Conservation (phyloP, 2,329 filamentous ascomycete species). For the Colletotrichum scovillei region DNA sequence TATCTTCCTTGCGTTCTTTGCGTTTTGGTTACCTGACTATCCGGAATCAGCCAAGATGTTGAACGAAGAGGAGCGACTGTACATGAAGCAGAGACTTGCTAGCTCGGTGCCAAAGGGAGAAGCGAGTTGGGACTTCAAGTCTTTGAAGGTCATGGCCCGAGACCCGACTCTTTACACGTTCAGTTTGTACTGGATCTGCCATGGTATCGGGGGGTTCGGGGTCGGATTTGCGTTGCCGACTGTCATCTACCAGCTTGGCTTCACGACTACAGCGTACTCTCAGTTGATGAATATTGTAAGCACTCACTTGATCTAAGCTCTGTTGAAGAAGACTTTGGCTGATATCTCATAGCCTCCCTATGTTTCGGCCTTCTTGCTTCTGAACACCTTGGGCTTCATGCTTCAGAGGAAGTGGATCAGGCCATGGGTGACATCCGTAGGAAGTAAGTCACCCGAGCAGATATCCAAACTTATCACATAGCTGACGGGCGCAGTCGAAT, state of each 20-base stretch:
- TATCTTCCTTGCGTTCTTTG: not conserved
- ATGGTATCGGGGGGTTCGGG: not conserved
- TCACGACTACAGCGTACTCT: not conserved
- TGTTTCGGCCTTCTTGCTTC: not conserved
- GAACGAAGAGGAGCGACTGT: not conserved
- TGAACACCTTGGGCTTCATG: not conserved
- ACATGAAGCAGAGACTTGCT: not conserved
- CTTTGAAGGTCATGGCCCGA: not conserved
- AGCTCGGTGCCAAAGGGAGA: not conserved
- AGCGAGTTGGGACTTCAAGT: not conserved
- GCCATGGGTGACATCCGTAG: not conserved
- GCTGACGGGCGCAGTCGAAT: not conserved
- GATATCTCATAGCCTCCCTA: not conserved
- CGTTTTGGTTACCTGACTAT: not conserved
- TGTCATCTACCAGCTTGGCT: not conserved
- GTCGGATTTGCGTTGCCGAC: not conserved
- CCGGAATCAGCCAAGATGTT: not conserved
- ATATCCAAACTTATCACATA: not conserved
- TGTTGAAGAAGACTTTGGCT: not conserved
- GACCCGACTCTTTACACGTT: not conserved
- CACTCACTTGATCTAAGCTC: fast-evolving
- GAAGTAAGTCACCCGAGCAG: not conserved
- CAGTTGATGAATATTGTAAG: not conserved
- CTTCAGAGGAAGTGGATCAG: not conserved
- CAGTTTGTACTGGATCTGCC: not conserved